Base-by-base conservation (phyloP, 2,329 filamentous ascomycete genomes). In the Aureobasidium melanogenum region DNA sequence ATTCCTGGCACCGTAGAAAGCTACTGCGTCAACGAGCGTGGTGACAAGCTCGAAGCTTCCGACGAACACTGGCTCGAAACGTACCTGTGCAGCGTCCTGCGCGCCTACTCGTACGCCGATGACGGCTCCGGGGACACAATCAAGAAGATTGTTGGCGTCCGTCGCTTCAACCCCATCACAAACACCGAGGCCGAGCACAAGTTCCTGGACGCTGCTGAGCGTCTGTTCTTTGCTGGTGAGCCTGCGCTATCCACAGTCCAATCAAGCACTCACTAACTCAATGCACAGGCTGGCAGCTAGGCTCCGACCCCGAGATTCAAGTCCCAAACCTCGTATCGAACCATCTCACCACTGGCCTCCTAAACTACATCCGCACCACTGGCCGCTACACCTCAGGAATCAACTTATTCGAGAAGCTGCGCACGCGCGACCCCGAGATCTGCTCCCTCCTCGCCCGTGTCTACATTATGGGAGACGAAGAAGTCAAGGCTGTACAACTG, bases 121-220 rank as follows among this genome's bases (percentile, higher is more conserved):
- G 89, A 97, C 73, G 93, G 93, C 47, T 94, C 89, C 60, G 93
- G 93, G 60, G 93, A 97, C 69, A 89, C 89, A 1, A 96, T 97
- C 72, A 89, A 94, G 74, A 96, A 94, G 77, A 97, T 99, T 63
- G 89, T 97, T 72, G 94, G 93, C n/a, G 91, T 97, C 55, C 84
- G 94, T 67, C 85, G 94, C 65, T 97, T 99, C 81, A 99, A 99
- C 71, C 94, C 94, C 1, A 90, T 99, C 64, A 97, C 91, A 51
- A 97, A 89, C 74, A 97, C 94, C n/a, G 94, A 99, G 74, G 91
- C 91, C 63, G 94, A 99, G 75, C 94, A 99, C 72, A 90, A 90
- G 66, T 99, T 99, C 72, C 80, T 99, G 44, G 89, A 96, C 69
- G 91, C 94, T 22, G 94, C 94, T 12, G 94, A 99, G 76, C 88